phyloP scores from a whole-genome alignment of 306 rosid genomes.

The Ormosia semicastrata region DNA sequence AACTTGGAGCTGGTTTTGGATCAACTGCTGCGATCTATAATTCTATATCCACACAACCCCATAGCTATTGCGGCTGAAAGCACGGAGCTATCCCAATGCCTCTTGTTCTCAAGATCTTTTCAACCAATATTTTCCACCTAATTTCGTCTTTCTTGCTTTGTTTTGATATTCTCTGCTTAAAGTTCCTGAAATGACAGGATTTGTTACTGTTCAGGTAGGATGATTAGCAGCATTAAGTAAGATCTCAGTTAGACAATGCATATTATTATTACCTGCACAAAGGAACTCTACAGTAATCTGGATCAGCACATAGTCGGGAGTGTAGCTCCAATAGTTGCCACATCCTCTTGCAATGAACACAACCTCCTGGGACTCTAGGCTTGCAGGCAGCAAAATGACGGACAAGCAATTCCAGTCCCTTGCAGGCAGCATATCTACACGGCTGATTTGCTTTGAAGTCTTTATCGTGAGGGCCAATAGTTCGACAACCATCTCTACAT shows the following conservation, averaged over 20 bases:
- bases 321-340: conserved; percentile 95
- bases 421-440: conserved; percentile 74
- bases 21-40: conserved; percentile 13
- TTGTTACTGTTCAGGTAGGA: not conserved
- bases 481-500: conserved; percentile 86
- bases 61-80: conserved; percentile 34
- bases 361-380: conserved; percentile 83
- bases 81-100: conserved; percentile 54
- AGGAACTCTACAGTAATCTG: conserved; percentile 67
- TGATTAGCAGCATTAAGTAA: not conserved
- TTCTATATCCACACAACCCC: not conserved
- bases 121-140: conserved; percentile 77
- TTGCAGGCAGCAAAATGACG: conserved; percentile 95
- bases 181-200: conserved; percentile 63
- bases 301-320: conserved; percentile 75
- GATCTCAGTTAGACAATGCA: not conserved
- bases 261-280: conserved; percentile 65
- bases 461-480: conserved; percentile 85
- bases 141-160: conserved; percentile 87
- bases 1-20: conserved; percentile 10
- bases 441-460: conserved; percentile 73
- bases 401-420: conserved; percentile 80
- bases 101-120: conserved; percentile 61
- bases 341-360: conserved; percentile 89
- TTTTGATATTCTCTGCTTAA: conserved; percentile 55